Percentiles rank a stretch among this genome's conserved stretches.
phyloP scores from a whole-genome alignment of 768 basidiomycete genomes.

The Favolaschia claudopus region DNA sequence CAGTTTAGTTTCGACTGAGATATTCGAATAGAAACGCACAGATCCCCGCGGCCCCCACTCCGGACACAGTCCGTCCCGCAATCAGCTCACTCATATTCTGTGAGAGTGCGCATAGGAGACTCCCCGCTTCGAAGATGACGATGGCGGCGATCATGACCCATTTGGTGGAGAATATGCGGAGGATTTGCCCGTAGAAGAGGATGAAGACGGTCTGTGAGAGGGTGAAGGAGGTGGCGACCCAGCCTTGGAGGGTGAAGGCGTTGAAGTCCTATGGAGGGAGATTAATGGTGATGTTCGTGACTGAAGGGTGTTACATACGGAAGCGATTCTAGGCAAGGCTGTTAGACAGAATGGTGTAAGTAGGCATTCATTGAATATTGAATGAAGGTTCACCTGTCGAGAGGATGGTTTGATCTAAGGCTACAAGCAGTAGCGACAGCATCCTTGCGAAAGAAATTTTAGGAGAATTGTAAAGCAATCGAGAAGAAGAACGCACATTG shows the following conservation, averaged over 20 bases:
- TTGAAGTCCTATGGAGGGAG: constrained; percentile 7
- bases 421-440: constrained; percentile 31
- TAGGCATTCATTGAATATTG: too few relatives aligned
- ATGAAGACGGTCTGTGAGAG: constrained; percentile 33
- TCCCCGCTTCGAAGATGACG: constrained; percentile 51
- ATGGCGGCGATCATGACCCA: constrained; percentile 23
- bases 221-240: constrained; percentile 31
- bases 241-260: constrained; percentile 4
- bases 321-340: constrained; percentile 37
- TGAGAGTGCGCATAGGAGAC: constrained; percentile 44
- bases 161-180: constrained; percentile 40
- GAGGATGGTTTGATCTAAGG: constrained; percentile 45
- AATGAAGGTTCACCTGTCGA: too few relatives aligned
- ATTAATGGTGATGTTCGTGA: constrained; percentile 34
- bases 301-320: constrained; percentile 31
- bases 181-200: constrained; percentile 37
- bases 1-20: too few relatives aligned
- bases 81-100: constrained; percentile 36
- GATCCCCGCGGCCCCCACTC: constrained; percentile 49
- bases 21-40: background rate
- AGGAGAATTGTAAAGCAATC: background rate
- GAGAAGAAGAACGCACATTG: background rate
- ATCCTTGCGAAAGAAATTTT: background rate
- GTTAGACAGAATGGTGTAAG: too few relatives aligned
- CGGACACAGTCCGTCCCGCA: constrained; percentile 51